Evolutionary conservation across 805 yeast genomes (phyloP).

Genomic region (Candida ipomoeae): DNA sequence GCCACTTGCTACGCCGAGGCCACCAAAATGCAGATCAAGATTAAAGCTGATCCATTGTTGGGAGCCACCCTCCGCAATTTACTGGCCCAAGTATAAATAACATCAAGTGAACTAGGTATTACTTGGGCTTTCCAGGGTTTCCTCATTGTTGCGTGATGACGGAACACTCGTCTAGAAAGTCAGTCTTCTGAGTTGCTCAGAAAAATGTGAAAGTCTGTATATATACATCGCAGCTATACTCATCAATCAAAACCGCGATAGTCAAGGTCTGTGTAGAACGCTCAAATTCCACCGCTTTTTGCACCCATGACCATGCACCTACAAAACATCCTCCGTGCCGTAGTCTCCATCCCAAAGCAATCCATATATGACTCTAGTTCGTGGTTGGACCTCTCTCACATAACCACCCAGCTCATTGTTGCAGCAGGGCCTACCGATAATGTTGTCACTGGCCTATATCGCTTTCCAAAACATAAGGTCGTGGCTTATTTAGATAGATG

Average conservation of each 20-base stretch:
- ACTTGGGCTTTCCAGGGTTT: neutral
- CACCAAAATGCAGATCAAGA: conserved; percentile 79
- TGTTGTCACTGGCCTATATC: conserved; percentile 41
- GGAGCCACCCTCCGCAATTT: conserved; percentile 21
- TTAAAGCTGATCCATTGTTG: conserved; percentile 65
- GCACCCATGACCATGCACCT: conserved; percentile 16
- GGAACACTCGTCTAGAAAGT: neutral
- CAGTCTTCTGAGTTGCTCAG: neutral
- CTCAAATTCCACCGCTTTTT: conserved; percentile 2
- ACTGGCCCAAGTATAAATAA: neutral
- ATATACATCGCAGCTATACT: neutral
- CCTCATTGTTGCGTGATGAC: neutral
- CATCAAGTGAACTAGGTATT: neutral
- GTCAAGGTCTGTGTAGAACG: neutral
- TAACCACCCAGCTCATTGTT: conserved; percentile 62
- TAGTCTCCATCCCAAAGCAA: conserved; percentile 23
- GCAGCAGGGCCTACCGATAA: conserved; percentile 68
- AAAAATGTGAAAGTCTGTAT: conserved; percentile 3
- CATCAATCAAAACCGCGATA: conserved; percentile 1
- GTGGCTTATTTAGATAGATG: conserved; percentile 44
- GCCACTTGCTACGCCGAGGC: conserved; percentile 92
- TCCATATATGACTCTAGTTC: conserved; percentile 17
- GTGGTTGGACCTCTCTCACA: conserved; percentile 61
- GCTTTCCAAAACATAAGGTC: conserved; percentile 40
- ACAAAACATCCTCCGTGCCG: conserved; percentile 15